phyloP scores from a whole-genome alignment of 148 eudicot species.

The Fallopia convolvulus region DNA sequence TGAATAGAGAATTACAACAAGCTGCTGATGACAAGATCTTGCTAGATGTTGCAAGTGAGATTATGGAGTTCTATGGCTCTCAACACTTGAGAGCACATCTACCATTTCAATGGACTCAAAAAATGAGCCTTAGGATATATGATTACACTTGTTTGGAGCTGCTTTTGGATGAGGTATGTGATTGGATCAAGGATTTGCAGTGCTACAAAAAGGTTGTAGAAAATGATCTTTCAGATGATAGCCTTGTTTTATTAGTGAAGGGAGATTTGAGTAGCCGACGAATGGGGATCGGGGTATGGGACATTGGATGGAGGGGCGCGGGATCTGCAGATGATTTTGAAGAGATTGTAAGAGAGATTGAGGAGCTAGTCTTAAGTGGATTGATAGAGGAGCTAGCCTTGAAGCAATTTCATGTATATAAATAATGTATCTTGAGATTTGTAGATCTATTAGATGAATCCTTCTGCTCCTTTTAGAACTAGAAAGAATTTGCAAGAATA shows the following conservation, averaged over 20 bases:
- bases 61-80: conserved; percentile 22
- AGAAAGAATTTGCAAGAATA: background rate
- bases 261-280: conserved; percentile 27
- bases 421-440: background rate
- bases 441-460: background rate
- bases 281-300: conserved; percentile 30
- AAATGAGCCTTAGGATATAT: background rate
- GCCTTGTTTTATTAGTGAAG: conserved; percentile 21
- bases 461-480: background rate
- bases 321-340: conserved; percentile 29
- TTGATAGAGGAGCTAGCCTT: conserved; percentile 29
- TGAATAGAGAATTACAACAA: background rate
- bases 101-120: conserved; percentile 11
- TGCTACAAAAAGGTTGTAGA: background rate
- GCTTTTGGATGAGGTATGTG: conserved; percentile 24
- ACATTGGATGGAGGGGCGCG: conserved; percentile 36
- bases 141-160: conserved; percentile 14
- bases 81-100: background rate
- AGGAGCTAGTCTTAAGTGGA: conserved; percentile 31
- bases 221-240: conserved; percentile 14
- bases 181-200: conserved; percentile 21
- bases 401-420: background rate
- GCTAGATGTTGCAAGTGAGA: conserved; percentile 39
- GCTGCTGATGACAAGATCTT: conserved; percentile 10
- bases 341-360: conserved; percentile 26